Base-by-base conservation (phyloP, 768 basidiomycete species). In the Leccinum pellstonianum region DNA sequence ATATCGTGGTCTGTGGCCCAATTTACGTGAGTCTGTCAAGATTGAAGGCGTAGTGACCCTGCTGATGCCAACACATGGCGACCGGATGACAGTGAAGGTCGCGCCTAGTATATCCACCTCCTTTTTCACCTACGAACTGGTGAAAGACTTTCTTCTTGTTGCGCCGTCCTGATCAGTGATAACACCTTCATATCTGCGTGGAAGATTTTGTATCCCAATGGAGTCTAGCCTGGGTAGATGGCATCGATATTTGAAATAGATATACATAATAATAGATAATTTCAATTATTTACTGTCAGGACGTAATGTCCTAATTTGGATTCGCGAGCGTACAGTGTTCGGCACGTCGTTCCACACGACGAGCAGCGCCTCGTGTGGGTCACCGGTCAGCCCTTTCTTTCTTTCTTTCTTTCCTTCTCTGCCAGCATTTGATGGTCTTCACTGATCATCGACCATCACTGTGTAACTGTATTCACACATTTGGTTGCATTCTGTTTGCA, bases 1-100 rank as follows among this genome's bases (percentile, higher is more conserved):
- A 66, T 95, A 95, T 77, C 80, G 90, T 60, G 93, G 93, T 7
- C 76, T 95, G 29, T 94, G 92, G 93, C 91, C 91, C 11, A 94
- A 94, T 73, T 76, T 94, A 55, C 81, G 92, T 93, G 75, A 77
- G 91, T 65, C 60, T 60, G 57, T 56, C 37, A 41, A 17, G 23
- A 15, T 48, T 51, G 52, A 49, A 56, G 55, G 54, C 58, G 27
- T 52, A 46, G 31, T 33, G 31, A 47, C 41, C 47, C 7, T 62
- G 60, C 37, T 46, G 51, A 54, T 47, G 55, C 12, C 52, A 46
- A 52, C 21, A 43, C 58, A 54, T 58, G 43, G 56, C 63, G 25
- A 64, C 63, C 54, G 57, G 47, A 52, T 52, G 48, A 59, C 72
- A 93, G 91, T 94, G 61, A 93, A 94, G 72, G 92, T 93, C n/a